A percentile compares a stretch with the other conserved stretches of the same genome.
Evolutionary conservation across 768 basidiomycete species (phyloP).

Genomic region (Clavulina sp.): DNA sequence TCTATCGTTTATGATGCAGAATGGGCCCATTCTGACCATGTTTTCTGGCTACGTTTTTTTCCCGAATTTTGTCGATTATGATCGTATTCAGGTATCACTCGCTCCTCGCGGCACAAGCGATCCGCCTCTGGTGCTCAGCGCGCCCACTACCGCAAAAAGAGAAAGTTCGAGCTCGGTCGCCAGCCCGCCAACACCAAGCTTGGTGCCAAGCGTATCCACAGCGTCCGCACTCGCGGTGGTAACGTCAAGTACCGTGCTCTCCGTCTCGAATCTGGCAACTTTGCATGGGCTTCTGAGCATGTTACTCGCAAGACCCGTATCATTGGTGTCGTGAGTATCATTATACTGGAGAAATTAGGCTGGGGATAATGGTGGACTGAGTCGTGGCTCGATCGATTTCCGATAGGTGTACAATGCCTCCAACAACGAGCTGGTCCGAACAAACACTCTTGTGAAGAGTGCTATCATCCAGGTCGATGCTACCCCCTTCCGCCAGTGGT

Average conservation of each 20-base stretch:
- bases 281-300: slow-evolving; percentile 95
- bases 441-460: slow-evolving; percentile 96
- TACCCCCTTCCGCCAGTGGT: slow-evolving; percentile 98
- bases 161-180: slow-evolving; percentile 99
- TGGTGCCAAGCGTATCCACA: slow-evolving; percentile 86
- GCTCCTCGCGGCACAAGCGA: slow-evolving; percentile 94
- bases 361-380: background rate
- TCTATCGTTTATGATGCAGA: background rate
- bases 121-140: slow-evolving; percentile 83
- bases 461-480: slow-evolving; percentile 97
- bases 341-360: background rate
- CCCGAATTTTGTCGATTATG: background rate
- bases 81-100: slow-evolving; percentile 65
- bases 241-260: slow-evolving; percentile 92
- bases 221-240: slow-evolving; percentile 88
- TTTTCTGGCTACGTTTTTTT: background rate
- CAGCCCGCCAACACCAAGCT: slow-evolving; percentile 96
- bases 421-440: slow-evolving; percentile 99
- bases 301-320: slow-evolving; percentile 90
- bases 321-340: slow-evolving; percentile 70
- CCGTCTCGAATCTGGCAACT: slow-evolving; percentile 93
- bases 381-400: no score
- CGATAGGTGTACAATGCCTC: slow-evolving; percentile 96
- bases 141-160: slow-evolving; percentile 98
- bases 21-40: background rate